These are phyloP conservation scores for Cutaneotrichosporon mucoides DNA, from an alignment of 1,284 basidiomycete genomes.

Conservation along the genomic window DNA sequence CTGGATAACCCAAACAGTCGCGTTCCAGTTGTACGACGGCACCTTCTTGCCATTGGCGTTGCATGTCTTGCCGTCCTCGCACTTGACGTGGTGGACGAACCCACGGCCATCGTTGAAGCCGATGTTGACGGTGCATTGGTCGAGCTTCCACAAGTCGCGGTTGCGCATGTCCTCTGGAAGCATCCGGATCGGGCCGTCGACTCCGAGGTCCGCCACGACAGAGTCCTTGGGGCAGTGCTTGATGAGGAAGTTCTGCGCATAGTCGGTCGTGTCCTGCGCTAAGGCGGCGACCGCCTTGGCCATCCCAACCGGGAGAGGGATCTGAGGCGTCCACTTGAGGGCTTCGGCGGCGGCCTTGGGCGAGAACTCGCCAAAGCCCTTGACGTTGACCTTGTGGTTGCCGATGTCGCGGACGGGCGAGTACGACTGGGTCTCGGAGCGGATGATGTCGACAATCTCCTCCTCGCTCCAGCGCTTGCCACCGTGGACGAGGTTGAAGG, in stretches of 20 bases:
- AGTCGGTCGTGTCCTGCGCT: slow-evolving; percentile 26
- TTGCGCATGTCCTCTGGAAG: slow-evolving; percentile 38
- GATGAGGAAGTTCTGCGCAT: slow-evolving; percentile 29
- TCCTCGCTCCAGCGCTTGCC: slow-evolving; percentile 31
- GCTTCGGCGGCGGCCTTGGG: slow-evolving; percentile 10
- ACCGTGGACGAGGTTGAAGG: slow-evolving; percentile 42
- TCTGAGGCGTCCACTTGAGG: slow-evolving; percentile 32
- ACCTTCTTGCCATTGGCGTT: slow-evolving; percentile 31
- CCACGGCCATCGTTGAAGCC: slow-evolving; percentile 39
- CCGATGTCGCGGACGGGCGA: slow-evolving; percentile 42
- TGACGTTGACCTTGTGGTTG: slow-evolving; percentile 14
- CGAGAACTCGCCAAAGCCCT: slow-evolving; percentile 16
- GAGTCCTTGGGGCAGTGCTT: slow-evolving; percentile 23
- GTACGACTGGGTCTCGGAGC: slow-evolving; percentile 30
- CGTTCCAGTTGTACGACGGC: slow-evolving; percentile 39
- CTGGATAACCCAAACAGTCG: slow-evolving; percentile 31
- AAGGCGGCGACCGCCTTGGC: slow-evolving; percentile 23
- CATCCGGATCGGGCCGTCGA: not conserved
- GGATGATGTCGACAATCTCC: slow-evolving; percentile 38
- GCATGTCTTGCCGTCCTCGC: slow-evolving; percentile 38
- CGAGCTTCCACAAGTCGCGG: slow-evolving; percentile 32
- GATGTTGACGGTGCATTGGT: slow-evolving; percentile 44
- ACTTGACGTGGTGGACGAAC: slow-evolving; percentile 44
- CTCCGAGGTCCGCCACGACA: not conserved
- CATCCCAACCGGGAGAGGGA: slow-evolving; percentile 28